Percentiles rank a stretch among this genome's conserved stretches.
Conservation (phyloP, 805 yeast species). For the Scheffersomyces lignosus region DNA sequence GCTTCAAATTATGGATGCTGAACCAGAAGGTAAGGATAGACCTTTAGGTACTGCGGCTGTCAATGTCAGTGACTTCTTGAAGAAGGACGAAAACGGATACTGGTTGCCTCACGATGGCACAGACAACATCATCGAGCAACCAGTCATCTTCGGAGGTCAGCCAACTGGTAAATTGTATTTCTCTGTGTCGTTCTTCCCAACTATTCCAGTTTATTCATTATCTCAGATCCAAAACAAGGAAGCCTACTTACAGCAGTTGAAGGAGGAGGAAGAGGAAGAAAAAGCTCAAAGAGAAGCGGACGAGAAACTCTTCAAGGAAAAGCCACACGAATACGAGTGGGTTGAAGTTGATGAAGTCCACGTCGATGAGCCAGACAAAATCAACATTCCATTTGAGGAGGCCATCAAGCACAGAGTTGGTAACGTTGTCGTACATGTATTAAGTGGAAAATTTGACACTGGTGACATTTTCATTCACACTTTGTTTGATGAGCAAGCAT, state of each 20-base stretch:
- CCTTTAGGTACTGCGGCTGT: slow-evolving; percentile 59
- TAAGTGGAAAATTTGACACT: slow-evolving; percentile 48
- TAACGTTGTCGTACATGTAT: slow-evolving; percentile 53
- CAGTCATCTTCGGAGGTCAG: slow-evolving; percentile 37
- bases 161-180: slow-evolving; percentile 51
- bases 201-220: slow-evolving; percentile 60
- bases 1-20: slow-evolving; percentile 66
- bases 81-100: slow-evolving; percentile 47
- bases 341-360: slow-evolving; percentile 46
- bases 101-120: slow-evolving; percentile 54
- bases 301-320: slow-evolving; percentile 51
- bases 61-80: slow-evolving; percentile 48
- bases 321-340: slow-evolving; percentile 68
- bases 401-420: slow-evolving; percentile 62
- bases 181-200: slow-evolving; percentile 65
- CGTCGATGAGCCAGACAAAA: slow-evolving; percentile 36
- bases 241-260: slow-evolving; percentile 38
- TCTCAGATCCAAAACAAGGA: slow-evolving; percentile 52
- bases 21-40: slow-evolving; percentile 62
- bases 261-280: slow-evolving; percentile 34
- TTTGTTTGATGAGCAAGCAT: slow-evolving; percentile 62
- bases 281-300: slow-evolving; percentile 48
- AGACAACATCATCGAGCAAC: slow-evolving; percentile 44
- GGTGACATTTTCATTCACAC: slow-evolving; percentile 56
- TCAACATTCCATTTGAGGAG: slow-evolving; percentile 51